phyloP scores from a whole-genome alignment of 2,329 filamentous ascomycete species.

The Aspergillus sp. region DNA sequence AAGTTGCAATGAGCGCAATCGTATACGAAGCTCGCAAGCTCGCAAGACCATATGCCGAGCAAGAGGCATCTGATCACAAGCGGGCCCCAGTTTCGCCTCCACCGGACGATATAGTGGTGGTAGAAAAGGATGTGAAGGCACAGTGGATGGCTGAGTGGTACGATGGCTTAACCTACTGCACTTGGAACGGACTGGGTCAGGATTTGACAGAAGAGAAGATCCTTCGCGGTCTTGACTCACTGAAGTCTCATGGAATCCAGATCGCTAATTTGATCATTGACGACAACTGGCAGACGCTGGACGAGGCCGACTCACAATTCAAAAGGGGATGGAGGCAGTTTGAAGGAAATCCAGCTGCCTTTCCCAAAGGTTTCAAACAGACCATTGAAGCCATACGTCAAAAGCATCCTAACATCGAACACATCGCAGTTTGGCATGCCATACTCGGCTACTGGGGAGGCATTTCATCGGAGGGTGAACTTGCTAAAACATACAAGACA shows the following conservation, averaged over 20 bases:
- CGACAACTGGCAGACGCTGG: conserved; percentile 90
- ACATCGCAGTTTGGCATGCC: conserved; percentile 94
- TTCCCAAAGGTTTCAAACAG: conserved; percentile 76
- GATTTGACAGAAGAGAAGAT: conserved; percentile 79
- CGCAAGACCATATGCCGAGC: conserved; percentile 42
- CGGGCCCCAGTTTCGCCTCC: conserved; percentile 33
- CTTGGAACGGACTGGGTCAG: conserved; percentile 92
- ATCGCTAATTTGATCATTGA: conserved; percentile 90
- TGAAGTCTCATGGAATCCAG: conserved; percentile 72
- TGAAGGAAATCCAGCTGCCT: conserved; percentile 77
- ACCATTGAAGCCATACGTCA: conserved; percentile 69
- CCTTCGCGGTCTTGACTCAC: conserved; percentile 68
- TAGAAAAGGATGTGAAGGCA: conserved; percentile 43
- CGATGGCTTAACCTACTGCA: conserved; percentile 91
- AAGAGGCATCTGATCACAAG: conserved; percentile 13
- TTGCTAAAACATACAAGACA: conserved; percentile 79
- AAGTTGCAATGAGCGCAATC: conserved; percentile 73
- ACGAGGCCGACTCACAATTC: conserved; percentile 57
- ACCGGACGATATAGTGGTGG: conserved; percentile 46
- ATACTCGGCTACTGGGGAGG: conserved; percentile 89
- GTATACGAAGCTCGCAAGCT: conserved; percentile 84
- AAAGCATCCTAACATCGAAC: conserved; percentile 70
- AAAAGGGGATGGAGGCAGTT: conserved; percentile 72
- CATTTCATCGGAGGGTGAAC: conserved; percentile 70
- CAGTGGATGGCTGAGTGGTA: conserved; percentile 85